Base-by-base conservation (phyloP, 2,329 filamentous ascomycete species). In the Coniochaeta ligniaria region DNA sequence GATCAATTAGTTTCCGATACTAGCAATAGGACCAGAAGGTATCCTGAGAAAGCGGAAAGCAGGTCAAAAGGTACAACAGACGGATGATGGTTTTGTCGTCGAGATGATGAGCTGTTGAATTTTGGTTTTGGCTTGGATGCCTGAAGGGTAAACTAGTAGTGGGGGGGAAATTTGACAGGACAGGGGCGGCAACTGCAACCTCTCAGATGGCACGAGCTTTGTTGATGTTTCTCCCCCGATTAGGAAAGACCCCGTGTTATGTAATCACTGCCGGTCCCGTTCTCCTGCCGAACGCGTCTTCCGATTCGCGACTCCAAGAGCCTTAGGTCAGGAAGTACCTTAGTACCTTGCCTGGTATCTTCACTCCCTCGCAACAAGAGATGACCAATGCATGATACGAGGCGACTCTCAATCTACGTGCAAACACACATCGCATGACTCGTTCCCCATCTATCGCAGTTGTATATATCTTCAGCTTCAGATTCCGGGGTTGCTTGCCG, bases 21-120 rank as follows among this genome's bases (percentile, higher is more conserved):
- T 67, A 66, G 66, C 61, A 70, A 73, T 64, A 70, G 67, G 69
- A 70, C 68, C 69, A 66, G 69, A 67, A 65, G 47, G 47, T 28
- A 52, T 52, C 47, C 47, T 28, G 47, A 68, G 70, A 70, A 66
- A 70, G 65, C 64, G 67, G 67, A 31, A 12, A 20, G 38, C 56
- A 58, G 56, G 56, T 26, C 56, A 45, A 45, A 33, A 35, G 12
- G 26, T 24, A 17, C 4, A 58, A 58, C 31, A 36, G 35, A 38
- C n/a, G 28, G 36, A 45, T 35, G 20, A 24, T n/a, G n/a, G n/a
- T n/a, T 20, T 31, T 31, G 56, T 43, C 33, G 38, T 58, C 54
- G n/a, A n/a, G 35, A 45, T 41, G 38, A 17, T 58, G 35, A 58
- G 56, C 28, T 43, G 56, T 58, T 58, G 56, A 58, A 45, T 58